Percentiles rank a stretch among this genome's conserved stretches.
Evolutionary conservation across 768 basidiomycete species (phyloP).

Genomic region (Phlebiopsis flavidoalba): DNA sequence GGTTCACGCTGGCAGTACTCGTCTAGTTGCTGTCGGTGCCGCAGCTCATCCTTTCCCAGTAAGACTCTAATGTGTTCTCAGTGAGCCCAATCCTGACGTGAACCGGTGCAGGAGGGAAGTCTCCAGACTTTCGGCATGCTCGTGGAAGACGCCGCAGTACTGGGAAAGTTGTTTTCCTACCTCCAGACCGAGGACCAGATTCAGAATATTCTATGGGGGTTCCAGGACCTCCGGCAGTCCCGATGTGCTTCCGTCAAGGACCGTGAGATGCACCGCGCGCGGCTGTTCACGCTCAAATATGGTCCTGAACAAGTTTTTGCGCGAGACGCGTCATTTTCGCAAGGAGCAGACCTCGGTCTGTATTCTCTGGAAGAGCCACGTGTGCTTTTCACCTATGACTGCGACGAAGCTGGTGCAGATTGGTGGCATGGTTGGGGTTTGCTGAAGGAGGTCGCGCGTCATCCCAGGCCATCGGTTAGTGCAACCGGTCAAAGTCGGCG

Average conservation of each 20-base stretch:
- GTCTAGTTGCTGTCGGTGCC: constrained; percentile 28
- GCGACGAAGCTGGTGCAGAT: constrained; percentile 32
- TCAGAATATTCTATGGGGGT: constrained; percentile 27
- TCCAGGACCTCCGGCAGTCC: constrained; percentile 29
- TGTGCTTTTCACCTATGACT: constrained; percentile 29
- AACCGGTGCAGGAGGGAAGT: constrained; percentile 22
- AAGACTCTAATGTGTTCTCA: background rate
- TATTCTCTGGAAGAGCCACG: constrained; percentile 27
- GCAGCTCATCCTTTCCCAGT: constrained; percentile 35
- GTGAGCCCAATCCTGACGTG: background rate
- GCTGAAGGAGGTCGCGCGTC: constrained; percentile 20
- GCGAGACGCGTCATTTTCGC: constrained; percentile 23
- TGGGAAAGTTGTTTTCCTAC: constrained; percentile 35
- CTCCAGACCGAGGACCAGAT: constrained; percentile 26
- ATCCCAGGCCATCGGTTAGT: background rate
- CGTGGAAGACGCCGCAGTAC: constrained; percentile 35
- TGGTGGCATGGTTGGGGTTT: constrained; percentile 34
- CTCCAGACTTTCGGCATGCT: constrained; percentile 31
- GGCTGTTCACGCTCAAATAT: constrained; percentile 14
- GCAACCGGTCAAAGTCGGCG: background rate
- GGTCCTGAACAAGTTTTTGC: constrained; percentile 13
- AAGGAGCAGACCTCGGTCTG: constrained; percentile 19
- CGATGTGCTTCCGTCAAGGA: constrained; percentile 13
- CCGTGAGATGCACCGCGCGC: constrained; percentile 3
- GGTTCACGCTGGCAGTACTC: constrained; percentile 25